Percentiles rank a stretch among this genome's conserved stretches.
Evolutionary conservation across 2,329 filamentous ascomycete species (phyloP).

Genomic region (Aspergillus ibericus): DNA sequence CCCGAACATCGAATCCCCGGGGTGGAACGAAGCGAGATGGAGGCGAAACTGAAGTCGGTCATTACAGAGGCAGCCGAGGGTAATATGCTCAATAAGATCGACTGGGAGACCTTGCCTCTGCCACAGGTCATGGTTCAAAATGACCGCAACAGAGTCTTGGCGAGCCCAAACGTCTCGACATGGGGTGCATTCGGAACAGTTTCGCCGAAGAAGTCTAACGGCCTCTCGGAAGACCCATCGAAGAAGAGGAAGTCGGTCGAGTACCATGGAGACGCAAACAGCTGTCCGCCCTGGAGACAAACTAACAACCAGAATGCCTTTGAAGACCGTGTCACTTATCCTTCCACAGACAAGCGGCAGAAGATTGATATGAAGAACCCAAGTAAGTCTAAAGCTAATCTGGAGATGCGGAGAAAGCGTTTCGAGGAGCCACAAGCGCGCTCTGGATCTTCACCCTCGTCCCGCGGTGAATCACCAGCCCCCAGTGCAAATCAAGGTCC

Average conservation of each 20-base stretch:
- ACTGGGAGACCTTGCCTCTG: constrained; percentile 81
- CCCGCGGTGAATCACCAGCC: constrained; percentile 50
- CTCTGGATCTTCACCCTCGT: constrained; percentile 40
- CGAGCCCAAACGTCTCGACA: constrained; percentile 44
- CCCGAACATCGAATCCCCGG: constrained; percentile 66
- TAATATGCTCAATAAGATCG: constrained; percentile 67
- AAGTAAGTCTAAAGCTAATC: constrained; percentile 87
- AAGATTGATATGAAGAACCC: constrained; percentile 54
- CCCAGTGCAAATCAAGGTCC: constrained; percentile 58
- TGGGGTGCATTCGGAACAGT: constrained; percentile 29
- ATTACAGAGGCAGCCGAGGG: constrained; percentile 80
- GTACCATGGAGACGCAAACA: constrained; percentile 53
- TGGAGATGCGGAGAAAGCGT: constrained; percentile 86
- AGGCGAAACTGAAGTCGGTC: constrained; percentile 78
- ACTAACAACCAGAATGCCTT: constrained; percentile 63
- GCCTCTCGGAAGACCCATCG: constrained; percentile 38
- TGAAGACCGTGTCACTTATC: constrained; percentile 73
- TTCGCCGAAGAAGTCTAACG: constrained; percentile 22
- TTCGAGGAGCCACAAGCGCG: constrained; percentile 63
- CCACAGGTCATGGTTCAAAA: constrained; percentile 80
- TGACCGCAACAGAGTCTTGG: constrained; percentile 59
- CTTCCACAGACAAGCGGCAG: constrained; percentile 53
- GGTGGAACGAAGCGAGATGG: constrained; percentile 69
- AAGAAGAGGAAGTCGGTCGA: constrained; percentile 84
- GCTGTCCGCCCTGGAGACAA: constrained; percentile 71